Base-by-base conservation (phyloP, 202 grass and related monocot genomes). In the Cymbopogon flexuosus region DNA sequence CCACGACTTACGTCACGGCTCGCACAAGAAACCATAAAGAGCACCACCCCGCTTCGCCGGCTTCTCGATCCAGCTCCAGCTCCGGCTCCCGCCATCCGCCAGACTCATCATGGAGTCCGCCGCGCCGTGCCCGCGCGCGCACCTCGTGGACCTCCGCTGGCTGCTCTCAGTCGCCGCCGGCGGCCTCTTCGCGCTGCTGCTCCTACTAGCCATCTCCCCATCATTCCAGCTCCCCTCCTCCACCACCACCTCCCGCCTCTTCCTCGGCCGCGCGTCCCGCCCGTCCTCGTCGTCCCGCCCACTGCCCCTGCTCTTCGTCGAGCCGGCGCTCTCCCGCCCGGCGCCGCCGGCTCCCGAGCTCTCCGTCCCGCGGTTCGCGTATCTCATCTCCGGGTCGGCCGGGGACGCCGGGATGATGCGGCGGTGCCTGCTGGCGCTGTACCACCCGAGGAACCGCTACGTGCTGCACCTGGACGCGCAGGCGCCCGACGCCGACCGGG, bases 391-490 rank as follows among this genome's bases (percentile, higher is more conserved):
- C 7, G 93, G 93, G 3, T 89, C 93, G 0, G 11, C 33, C 21
- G 86, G 93, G 4, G 90, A 97, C 75, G 88, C 90, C 10, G 12
- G 41, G 1, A 91, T 89, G 86, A 61, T 97, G 60, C 74, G 88
- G 0, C 87, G 93, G 1, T 81, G 84, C 86, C 90, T 97, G 2
- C 93, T 93, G 0, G 88, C 93, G 12, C 88, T 97, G 5, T 97
- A 97, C 88, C 93, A 97, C 84, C 93, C 93, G 0, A 1, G 81
- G 35, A 97, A 97, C 79, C 60, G 76, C 81, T 97, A 97, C 91
- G 86, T 97, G 83, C 90, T 97, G 43, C 93, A 97, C 84, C 84
- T 97, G 24, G 93, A 97, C 78, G 90, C 88, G 29, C 51, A 91
- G 85, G 81, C 93, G 11, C 93, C 90, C 0, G 81, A 88, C 57